Evolutionary conservation across 129 eudicot genomes (phyloP), one percentile per base, ranked within the genome.

Genomic region (Mikania micrantha): DNA sequence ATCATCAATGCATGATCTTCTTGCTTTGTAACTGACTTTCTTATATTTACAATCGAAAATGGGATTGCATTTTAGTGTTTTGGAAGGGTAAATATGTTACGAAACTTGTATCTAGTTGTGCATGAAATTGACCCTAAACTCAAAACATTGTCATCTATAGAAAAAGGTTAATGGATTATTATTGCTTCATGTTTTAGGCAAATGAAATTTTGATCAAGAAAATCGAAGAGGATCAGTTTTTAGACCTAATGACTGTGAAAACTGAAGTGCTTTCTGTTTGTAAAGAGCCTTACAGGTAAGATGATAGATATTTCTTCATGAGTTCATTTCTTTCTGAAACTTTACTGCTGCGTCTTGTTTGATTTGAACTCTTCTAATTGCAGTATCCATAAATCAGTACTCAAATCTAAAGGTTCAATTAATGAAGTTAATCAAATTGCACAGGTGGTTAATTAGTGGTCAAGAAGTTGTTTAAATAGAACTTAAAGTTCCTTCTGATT

Each of bases 391-490:
- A 77, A 63, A 77, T 70, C 81, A 41, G 81, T 71, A 29, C 67
- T 77, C 25, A 77, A 77, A 64, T 77, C 77, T n/a, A 71, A 70
- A 70, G 72, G 72, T 77, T 77, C 93, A 50, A 87, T 94, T 60
- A 77, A 81, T 75, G 97, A 94, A 67, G 83, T 94, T 35, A 89
- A 89, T 64, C 81, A 77, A 77, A 77, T 77, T 77, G 81, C 81
- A 56, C 99, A 94, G 99, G 99, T 94, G 58, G 74, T 35, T 80
- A 52, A 38, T 35, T 47, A 16, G 63, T 16, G 60, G 47, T 52
- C 50, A 20, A 7, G 27, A 54, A 36, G 64, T 73, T 34, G 17
- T 35, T 52, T 73, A 15, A 60, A 66, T 57, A 60, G 38, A 44
- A 70, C 31, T 79, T 48, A n/a, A 29, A 59, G 28, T 73, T 72